A percentile compares a stretch with the other conserved stretches of the same genome.
These are phyloP conservation scores for Hibiscus syriacus DNA, from an alignment of 345 rosid genomes.

Conservation along the genomic window DNA sequence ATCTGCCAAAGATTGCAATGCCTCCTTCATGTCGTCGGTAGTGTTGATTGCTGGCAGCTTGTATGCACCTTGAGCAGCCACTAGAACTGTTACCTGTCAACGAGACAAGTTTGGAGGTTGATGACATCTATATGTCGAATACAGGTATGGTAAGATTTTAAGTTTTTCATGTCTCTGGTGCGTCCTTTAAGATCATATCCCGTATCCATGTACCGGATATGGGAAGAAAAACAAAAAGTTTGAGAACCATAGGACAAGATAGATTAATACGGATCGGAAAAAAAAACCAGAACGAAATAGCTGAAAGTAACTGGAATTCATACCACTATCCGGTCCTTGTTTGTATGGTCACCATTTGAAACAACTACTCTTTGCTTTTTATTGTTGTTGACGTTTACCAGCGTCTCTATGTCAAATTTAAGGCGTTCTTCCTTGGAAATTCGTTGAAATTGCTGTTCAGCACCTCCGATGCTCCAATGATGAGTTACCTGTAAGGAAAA, in stretches of 20 bases:
- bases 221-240: neutral
- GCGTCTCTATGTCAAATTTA: constrained; percentile 20
- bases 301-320: neutral
- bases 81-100: constrained; percentile 8
- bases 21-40: constrained; percentile 11
- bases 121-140: neutral
- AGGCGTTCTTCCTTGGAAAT: constrained; percentile 16
- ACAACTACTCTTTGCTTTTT: constrained; percentile 2
- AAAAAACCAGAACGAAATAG: neutral
- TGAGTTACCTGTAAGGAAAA: neutral
- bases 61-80: constrained; percentile 4
- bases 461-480: neutral
- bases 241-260: too few relatives aligned
- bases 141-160: neutral
- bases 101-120: neutral
- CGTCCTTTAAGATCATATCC: neutral
- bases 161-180: neutral
- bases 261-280: too few relatives aligned
- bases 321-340: constrained; percentile 24
- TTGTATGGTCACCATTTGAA: constrained; percentile 2
- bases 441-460: constrained; percentile 15
- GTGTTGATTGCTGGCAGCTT: constrained; percentile 9
- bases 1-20: constrained; percentile 15
- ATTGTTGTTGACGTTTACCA: constrained; percentile 20
- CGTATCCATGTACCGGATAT: neutral